phyloP scores from a whole-genome alignment of 2,329 filamentous ascomycete species.

The Trichophyton simii region DNA sequence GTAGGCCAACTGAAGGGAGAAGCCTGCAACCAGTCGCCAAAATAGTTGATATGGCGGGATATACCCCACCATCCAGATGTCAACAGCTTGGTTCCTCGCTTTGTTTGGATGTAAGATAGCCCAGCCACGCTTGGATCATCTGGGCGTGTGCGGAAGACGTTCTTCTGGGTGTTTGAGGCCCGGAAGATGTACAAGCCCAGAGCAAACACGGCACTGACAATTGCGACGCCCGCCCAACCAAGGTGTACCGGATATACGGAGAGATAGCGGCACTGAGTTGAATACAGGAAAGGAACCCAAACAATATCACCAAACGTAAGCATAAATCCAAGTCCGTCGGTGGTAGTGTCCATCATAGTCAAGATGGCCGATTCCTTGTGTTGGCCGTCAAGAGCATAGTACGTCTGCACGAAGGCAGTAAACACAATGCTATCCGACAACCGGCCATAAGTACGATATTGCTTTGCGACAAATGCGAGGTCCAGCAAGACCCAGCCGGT shows the following conservation, averaged over 20 bases:
- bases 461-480: conserved; percentile 70
- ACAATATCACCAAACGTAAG: conserved; percentile 81
- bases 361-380: conserved; percentile 81
- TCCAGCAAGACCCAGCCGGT: conserved; percentile 81
- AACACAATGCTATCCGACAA: conserved; percentile 78
- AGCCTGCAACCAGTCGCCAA: conserved; percentile 15
- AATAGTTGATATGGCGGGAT: conserved; percentile 15
- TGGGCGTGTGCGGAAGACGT: conserved; percentile 79
- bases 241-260: conserved; percentile 70
- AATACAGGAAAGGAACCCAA: conserved; percentile 88
- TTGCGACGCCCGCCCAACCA: conserved; percentile 51
- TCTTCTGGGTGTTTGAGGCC: conserved; percentile 88
- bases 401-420: conserved; percentile 59
- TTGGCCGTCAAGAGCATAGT: conserved; percentile 75
- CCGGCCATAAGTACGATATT: conserved; percentile 72
- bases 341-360: conserved; percentile 88
- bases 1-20: conserved; percentile 14
- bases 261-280: conserved; percentile 71
- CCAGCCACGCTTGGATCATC: conserved; percentile 65
- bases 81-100: conserved; percentile 10
- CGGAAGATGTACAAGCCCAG: conserved; percentile 87
- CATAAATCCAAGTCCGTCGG: conserved; percentile 93
- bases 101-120: conserved; percentile 73
- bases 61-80: conserved; percentile 14
- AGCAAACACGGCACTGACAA: conserved; percentile 54